phyloP scores from a whole-genome alignment of 108 stramenopile species.

The Fistulifera pelliculosa region DNA sequence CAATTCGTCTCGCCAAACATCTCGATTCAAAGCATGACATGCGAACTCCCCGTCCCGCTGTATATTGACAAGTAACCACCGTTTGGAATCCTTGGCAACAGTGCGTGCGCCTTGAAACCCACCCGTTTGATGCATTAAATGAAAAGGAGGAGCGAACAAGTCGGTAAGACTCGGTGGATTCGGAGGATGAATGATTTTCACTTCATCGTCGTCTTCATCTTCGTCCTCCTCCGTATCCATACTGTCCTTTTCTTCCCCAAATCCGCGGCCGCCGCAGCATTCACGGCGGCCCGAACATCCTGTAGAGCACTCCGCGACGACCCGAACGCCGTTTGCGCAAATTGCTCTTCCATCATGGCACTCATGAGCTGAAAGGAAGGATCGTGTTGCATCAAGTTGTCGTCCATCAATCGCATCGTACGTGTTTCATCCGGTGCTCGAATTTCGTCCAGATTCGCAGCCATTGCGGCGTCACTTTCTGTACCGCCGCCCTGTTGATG shows the following conservation, averaged over 20 bases:
- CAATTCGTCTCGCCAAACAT: slow-evolving; percentile 92
- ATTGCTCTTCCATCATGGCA: slow-evolving; percentile 22
- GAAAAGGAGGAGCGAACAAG: slow-evolving; percentile 72
- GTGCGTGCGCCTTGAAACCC: slow-evolving; percentile 80
- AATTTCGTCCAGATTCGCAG: slow-evolving; percentile 16
- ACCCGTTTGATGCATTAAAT: slow-evolving; percentile 58
- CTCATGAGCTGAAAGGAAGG: slow-evolving; percentile 13
- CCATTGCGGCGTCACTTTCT: slow-evolving; percentile 14
- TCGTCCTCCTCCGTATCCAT: slow-evolving; percentile 10
- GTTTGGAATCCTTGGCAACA: slow-evolving; percentile 70
- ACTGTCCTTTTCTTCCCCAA: slow-evolving; percentile 16
- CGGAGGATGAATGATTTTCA: background rate
- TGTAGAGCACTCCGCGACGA: background rate
- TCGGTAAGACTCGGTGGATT: slow-evolving; percentile 33
- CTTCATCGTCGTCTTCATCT: slow-evolving; percentile 21
- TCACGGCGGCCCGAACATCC: slow-evolving; percentile 26
- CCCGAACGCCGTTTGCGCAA: slow-evolving; percentile 19
- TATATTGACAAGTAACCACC: slow-evolving; percentile 91
- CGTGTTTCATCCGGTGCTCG: slow-evolving; percentile 82
- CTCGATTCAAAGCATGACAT: slow-evolving; percentile 90
- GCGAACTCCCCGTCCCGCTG: slow-evolving; percentile 82
- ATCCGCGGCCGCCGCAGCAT: slow-evolving; percentile 33
- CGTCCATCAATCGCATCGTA: slow-evolving; percentile 78
- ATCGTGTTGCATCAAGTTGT: slow-evolving; percentile 1
- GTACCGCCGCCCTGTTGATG: slow-evolving; percentile 31